Evolutionary conservation across 768 basidiomycete genomes (phyloP).

Genomic region (Macrocybe gigantea): DNA sequence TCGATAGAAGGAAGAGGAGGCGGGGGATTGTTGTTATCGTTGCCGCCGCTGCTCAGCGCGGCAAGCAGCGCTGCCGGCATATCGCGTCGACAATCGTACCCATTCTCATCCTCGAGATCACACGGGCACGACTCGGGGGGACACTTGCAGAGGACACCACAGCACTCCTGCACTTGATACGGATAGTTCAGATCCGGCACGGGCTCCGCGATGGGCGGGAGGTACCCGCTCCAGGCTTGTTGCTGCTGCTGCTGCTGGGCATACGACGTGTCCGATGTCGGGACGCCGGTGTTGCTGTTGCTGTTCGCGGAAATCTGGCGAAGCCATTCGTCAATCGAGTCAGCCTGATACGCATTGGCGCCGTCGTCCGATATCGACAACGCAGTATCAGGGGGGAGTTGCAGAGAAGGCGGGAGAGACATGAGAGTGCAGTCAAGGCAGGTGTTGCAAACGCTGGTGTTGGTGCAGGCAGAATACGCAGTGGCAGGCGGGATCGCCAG

Average conservation of each 20-base stretch:
- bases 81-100: constrained; percentile 16
- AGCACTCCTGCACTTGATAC: constrained; percentile 13
- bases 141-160: constrained; percentile 17
- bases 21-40: too few species aligned
- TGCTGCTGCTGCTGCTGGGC: constrained; percentile 1
- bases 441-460: constrained; percentile 31
- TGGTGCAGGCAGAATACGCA: constrained; percentile 29
- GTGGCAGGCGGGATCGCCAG: constrained; percentile 24
- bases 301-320: constrained; percentile 34
- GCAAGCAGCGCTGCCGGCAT: background rate
- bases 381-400: constrained; percentile 31
- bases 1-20: too few species aligned
- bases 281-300: background rate
- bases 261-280: background rate
- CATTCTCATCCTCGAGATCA: constrained; percentile 9
- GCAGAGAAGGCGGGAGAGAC: constrained; percentile 31
- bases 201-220: constrained; percentile 7
- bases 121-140: constrained; percentile 13
- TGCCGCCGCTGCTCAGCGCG: too few species aligned
- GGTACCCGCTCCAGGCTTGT: constrained; percentile 9
- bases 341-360: constrained; percentile 23
- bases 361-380: constrained; percentile 32
- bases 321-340: constrained; percentile 61
- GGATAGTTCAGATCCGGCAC: background rate
- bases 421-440: constrained; percentile 65